Percentiles rank a stretch among this genome's conserved stretches.
Evolutionary conservation across 352 stramenopile species (phyloP).

Genomic region (Phytophthora megakarya): DNA sequence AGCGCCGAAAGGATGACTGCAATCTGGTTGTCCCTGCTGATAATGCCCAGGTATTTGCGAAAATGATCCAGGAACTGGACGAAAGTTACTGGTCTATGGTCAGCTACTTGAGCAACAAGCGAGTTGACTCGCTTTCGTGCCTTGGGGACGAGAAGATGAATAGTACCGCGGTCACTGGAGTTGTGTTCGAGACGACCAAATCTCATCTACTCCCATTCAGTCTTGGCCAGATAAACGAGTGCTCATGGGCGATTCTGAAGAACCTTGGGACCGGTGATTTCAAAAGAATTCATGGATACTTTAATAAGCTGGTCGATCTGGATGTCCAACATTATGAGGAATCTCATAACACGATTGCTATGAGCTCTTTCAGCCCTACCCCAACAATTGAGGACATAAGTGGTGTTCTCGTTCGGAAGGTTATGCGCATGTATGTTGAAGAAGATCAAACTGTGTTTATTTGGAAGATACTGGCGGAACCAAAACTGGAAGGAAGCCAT

Average conservation of each 20-base stretch:
- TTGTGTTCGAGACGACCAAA: constrained; percentile 28
- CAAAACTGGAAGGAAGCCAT: constrained; percentile 9
- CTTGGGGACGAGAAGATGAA: constrained; percentile 18
- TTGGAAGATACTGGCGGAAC: constrained; percentile 14
- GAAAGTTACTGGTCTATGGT: constrained; percentile 9
- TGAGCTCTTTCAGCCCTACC: constrained; percentile 4
- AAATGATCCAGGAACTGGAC: constrained; percentile 24
- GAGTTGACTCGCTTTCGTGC: too few species aligned
- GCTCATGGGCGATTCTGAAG: constrained; percentile 2
- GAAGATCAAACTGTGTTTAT: constrained; percentile 13
- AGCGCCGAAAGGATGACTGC: not conserved
- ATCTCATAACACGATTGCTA: not conserved
- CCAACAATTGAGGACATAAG: not conserved
- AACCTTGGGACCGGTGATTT: constrained; percentile 2
- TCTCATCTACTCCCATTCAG: constrained; percentile 28
- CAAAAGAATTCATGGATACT: constrained; percentile 1
- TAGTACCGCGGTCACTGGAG: constrained; percentile 6
- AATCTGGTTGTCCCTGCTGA: not conserved
- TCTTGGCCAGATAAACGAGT: not conserved
- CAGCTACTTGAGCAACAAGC: too few species aligned
- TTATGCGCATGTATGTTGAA: constrained; percentile 21
- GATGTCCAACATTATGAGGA: constrained; percentile 9
- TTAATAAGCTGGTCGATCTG: constrained; percentile 6
- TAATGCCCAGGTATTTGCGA: constrained; percentile 16
- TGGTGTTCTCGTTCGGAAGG: constrained; percentile 11